Base-by-base conservation (phyloP, 2,329 filamentous ascomycete genomes). In the Bipolaris bicolor region DNA sequence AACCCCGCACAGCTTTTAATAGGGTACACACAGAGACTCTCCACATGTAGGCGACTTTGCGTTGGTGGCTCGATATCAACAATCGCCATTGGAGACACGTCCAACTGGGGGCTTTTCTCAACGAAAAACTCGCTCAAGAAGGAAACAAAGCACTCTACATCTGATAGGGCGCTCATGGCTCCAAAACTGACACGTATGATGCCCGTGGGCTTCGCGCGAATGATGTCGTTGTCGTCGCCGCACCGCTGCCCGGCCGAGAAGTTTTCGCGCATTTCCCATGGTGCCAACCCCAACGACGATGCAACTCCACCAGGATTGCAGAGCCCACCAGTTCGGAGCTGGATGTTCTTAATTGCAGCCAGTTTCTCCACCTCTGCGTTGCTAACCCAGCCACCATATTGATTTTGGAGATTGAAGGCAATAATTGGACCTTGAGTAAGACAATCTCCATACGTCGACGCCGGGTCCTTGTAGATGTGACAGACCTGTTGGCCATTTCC, bases 1-100 rank as follows among this genome's bases (percentile, higher is more conserved):
- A 90, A 96, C 0, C 90, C 90, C 15, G 88, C 90, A 68, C 95
- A 98, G 72, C 92, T 97, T 76, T 99, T 99, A 71, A 99, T 93
- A 0, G 95, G 95, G 70, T 92, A 99, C 0, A 98, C 85, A 5
- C 77, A 79, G 15, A 83, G 63, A 52, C 77, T 81, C 57, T 83
- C 80, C 49, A 83, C 76, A 58, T 79, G 75, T 55, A 80, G 69
- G 39, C 61, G 65, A 40, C 65, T 70, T 40, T 53, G 48, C 59
- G 67, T 69, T 69, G 69, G 65, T 66, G 66, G 61, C 62, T 72
- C 69, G 22, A 58, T 45, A 33, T 61, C 52, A 22, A 56, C 48
- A 60, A 57, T 62, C 45, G 55, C 55, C 39, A 69, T 66, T 67
- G 66, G 71, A 55, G 61, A 55, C 22, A 55, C 49, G 11, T 52